Evolutionary conservation across 139 green algal genomes (phyloP), one percentile per base, ranked within the genome.

Genomic region (Mesotaenium endlicherianum): DNA sequence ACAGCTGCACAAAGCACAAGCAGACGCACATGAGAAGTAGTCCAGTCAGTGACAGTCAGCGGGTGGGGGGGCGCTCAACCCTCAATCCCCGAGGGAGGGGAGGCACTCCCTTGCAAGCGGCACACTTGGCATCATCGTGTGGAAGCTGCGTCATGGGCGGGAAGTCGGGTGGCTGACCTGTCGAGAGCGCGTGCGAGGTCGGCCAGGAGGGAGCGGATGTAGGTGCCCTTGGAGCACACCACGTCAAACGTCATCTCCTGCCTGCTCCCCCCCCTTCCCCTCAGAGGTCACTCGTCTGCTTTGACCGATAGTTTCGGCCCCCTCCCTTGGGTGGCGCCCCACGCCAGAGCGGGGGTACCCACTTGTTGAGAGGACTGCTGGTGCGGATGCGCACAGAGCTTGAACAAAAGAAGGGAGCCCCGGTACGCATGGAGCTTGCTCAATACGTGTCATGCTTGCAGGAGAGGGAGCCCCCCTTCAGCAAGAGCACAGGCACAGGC

Each of bases 141-240:
- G n/a, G n/a, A n/a, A n/a, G n/a, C n/a, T n/a, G n/a, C n/a, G n/a
- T n/a, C n/a, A n/a, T n/a, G n/a, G n/a, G n/a, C n/a, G n/a, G n/a
- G n/a, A n/a, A n/a, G n/a, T n/a, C n/a, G n/a, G 70, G 6, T 44
- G 74, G 36, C 77, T 17, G 38, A n/a, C 77, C 43, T 86, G 45
- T 47, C 75, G 2, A 88, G 26, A 4, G 42, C 41, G 31, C 14
- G 31, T 3, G 77, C 86, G 5, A 90, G 50, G 74, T 91, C 88
- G 31, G 64, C 42, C 53, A 50, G 70, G 6, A 90, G 57, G n/a
- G 80, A 87, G n/a, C 88, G 85, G 20, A 91, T 80, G 75, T 91
- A 91, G 36, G 88, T 91, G 8, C 88, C 88, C 53, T 91, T 91
- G 42, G 64, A 83, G 77, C 85, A 90, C 16, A 75, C 70, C 36